Conservation (phyloP, 306 rosid species). For the Hippophae gyantsensis region DNA sequence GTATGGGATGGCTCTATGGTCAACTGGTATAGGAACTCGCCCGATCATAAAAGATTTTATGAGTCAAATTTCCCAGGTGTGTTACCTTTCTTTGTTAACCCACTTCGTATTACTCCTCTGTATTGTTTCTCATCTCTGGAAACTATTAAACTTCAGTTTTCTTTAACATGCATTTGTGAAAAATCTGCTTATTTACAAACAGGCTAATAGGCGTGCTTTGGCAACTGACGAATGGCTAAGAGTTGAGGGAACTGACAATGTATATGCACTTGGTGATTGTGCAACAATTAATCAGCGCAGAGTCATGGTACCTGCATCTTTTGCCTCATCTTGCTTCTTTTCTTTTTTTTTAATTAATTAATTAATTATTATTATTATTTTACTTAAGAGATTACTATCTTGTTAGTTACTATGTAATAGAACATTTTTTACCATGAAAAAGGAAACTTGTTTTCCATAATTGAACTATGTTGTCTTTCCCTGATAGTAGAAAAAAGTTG, state of each 20-base stretch:
- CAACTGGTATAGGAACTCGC: conserved; percentile 92
- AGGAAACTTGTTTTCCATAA: too few relatives aligned
- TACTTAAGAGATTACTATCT: not conserved
- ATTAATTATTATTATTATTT: too few relatives aligned
- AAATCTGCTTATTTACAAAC: conserved; percentile 16
- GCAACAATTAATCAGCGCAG: conserved; percentile 95
- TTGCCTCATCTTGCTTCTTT: not conserved
- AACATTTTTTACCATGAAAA: too few relatives aligned
- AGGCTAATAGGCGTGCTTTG: conserved; percentile 83
- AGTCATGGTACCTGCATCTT: conserved; percentile 56
- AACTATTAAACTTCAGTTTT: not conserved
- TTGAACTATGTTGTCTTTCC: too few relatives aligned
- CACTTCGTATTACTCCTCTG: conserved; percentile 3
- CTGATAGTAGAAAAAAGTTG: too few relatives aligned
- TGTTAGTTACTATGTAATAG: too few relatives aligned
- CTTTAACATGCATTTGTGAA: not conserved
- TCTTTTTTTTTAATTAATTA: not conserved
- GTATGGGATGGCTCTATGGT: conserved; percentile 97
- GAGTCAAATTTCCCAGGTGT: conserved; percentile 84
- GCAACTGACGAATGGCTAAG: conserved; percentile 99
- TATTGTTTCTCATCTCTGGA: not conserved
- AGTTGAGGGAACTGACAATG: conserved; percentile 70
- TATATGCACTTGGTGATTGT: conserved; percentile 94
- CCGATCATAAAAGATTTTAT: conserved; percentile 77
- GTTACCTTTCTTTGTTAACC: conserved; percentile 15